Conservation (phyloP, 768 basidiomycete species). For the Lyophyllum decastes region DNA sequence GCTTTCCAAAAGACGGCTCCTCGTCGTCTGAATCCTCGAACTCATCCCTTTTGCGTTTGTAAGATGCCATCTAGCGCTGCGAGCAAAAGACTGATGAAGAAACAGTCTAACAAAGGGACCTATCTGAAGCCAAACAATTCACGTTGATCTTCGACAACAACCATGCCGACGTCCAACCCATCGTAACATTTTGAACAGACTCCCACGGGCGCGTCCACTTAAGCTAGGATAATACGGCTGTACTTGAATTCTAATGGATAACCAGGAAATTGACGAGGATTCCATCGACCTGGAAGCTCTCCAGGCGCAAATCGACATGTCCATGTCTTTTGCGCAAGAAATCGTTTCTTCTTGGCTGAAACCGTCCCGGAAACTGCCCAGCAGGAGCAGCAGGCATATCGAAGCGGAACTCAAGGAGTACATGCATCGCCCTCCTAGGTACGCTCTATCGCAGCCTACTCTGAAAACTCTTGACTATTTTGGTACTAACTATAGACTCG, state of each 20-base stretch:
- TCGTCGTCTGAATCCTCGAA: constrained; percentile 59
- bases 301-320: constrained; percentile 82
- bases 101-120: neutral
- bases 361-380: constrained; percentile 43
- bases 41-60: constrained; percentile 60
- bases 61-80: constrained; percentile 24
- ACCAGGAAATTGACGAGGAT: constrained; percentile 42
- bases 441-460: constrained; percentile 12
- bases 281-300: constrained; percentile 66
- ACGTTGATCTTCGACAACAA: neutral
- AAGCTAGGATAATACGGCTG: neutral
- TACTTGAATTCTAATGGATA: constrained; percentile 19
- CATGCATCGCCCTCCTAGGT: constrained; percentile 74
- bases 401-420: constrained; percentile 66
- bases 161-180: neutral
- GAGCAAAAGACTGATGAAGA: neutral
- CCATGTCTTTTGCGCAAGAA: constrained; percentile 74
- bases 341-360: constrained; percentile 80
- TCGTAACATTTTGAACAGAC: no score
- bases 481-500: constrained; percentile 48
- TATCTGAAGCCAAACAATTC: neutral
- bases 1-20: constrained; percentile 61
- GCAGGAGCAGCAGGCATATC: constrained; percentile 35
- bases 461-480: neutral
- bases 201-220: neutral